A percentile compares a stretch with the other conserved stretches of the same genome.
These are phyloP conservation scores for Tritrichomonas musculus DNA, from an alignment of 208 protist genomes.

Conservation along the genomic window DNA sequence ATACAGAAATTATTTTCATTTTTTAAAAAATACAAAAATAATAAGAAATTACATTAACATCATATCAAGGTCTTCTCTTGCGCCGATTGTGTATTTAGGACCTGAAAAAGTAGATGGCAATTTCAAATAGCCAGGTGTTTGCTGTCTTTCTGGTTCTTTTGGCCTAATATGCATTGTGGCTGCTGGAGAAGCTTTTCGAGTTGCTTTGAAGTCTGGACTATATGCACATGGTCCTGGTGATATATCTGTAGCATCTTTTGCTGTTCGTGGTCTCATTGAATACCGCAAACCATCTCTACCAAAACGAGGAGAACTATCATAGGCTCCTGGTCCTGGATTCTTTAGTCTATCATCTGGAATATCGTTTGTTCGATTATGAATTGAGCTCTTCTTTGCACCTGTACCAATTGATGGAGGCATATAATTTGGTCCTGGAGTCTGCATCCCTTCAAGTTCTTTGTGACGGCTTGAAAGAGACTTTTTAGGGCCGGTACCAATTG, in stretches of 20 bases:
- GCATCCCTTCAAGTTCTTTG: too few relatives aligned
- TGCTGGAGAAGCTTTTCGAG: neutral
- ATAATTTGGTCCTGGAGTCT: constrained; percentile 14
- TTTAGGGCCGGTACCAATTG: neutral
- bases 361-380: neutral
- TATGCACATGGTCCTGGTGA: neutral
- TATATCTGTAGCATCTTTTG: too few relatives aligned
- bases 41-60: neutral
- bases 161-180: neutral
- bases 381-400: neutral
- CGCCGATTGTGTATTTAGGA: neutral
- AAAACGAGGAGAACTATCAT: neutral
- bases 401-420: neutral
- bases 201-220: neutral
- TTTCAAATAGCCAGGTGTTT: neutral
- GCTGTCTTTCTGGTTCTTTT: neutral
- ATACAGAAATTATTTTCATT: too few relatives aligned
- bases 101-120: neutral
- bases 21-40: neutral
- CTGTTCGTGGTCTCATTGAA: neutral
- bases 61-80: neutral
- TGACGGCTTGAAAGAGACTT: neutral
- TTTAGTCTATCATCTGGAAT: neutral
- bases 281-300: neutral
- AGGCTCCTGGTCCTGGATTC: constrained; percentile 1